These are phyloP conservation scores for Trichosanthes cucumerina DNA, from an alignment of 306 rosid species.

Conservation along the genomic window DNA sequence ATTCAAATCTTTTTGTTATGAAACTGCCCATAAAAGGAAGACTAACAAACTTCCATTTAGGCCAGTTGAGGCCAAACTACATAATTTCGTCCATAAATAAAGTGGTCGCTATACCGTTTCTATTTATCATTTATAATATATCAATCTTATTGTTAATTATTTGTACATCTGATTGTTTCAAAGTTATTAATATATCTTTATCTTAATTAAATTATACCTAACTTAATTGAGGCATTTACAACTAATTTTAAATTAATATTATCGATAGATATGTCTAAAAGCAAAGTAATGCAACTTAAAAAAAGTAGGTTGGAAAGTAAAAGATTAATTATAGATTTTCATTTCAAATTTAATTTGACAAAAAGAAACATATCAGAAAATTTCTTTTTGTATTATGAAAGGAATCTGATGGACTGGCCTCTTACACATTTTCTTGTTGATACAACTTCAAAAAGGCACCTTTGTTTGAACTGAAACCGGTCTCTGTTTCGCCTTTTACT, in stretches of 20 bases:
- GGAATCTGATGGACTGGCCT: neutral
- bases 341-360: neutral
- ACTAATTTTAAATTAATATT: neutral
- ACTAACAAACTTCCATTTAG: too few relatives aligned
- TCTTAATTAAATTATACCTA: too few relatives aligned
- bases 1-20: too few relatives aligned
- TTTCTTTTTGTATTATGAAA: neutral
- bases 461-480: neutral
- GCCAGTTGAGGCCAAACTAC: too few relatives aligned
- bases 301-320: neutral
- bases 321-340: neutral
- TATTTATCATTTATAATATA: too few relatives aligned
- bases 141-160: too few relatives aligned
- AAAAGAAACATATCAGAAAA: neutral
- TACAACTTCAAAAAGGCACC: neutral
- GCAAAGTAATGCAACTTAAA: neutral
- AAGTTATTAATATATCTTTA: too few relatives aligned
- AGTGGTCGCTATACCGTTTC: too few relatives aligned
- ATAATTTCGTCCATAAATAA: too few relatives aligned
- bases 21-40: too few relatives aligned
- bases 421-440: neutral
- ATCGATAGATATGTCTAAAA: neutral
- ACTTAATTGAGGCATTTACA: neutral
- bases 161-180: too few relatives aligned
- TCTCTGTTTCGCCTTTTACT: neutral